Evolutionary conservation across 257 asterid genomes (phyloP).

Genomic region (Fraxinus quadrangulata): DNA sequence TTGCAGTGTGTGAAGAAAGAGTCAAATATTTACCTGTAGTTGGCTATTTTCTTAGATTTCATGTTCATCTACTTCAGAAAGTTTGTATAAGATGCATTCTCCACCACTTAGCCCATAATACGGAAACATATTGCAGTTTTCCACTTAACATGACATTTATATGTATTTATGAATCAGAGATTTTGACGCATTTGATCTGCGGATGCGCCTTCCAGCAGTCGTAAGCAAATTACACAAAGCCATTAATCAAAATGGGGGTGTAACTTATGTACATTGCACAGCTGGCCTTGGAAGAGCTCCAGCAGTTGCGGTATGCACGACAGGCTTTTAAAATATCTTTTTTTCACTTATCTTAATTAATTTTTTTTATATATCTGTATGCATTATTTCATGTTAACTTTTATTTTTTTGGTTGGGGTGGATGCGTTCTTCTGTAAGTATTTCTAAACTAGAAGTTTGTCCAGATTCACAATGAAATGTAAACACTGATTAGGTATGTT

Average conservation of each 20-base stretch:
- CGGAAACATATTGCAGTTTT: slow-evolving; percentile 6
- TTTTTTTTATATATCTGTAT: not conserved
- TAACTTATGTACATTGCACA: slow-evolving; percentile 91
- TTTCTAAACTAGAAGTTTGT: not conserved
- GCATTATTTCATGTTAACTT: not conserved
- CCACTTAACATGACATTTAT: not conserved
- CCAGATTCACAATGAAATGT: not conserved
- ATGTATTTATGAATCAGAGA: slow-evolving; percentile 60
- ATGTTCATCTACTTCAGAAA: not conserved
- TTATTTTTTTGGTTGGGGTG: not conserved
- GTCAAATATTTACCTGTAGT: not conserved
- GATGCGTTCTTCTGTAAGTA: not conserved
- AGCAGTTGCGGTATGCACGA: slow-evolving; percentile 71
- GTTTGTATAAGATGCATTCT: not conserved
- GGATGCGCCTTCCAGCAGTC: slow-evolving; percentile 87
- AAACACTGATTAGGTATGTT: not conserved
- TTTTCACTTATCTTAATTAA: not conserved
- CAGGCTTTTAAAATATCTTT: slow-evolving; percentile 16
- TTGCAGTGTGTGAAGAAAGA: too few relatives aligned
- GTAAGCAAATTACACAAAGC: slow-evolving; percentile 76
- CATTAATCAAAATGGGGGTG: slow-evolving; percentile 72
- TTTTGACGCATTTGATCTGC: slow-evolving; percentile 87
- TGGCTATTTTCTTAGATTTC: not conserved
- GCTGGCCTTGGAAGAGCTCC: slow-evolving; percentile 99
- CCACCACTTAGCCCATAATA: slow-evolving; percentile 6